Base-by-base conservation (phyloP, 768 basidiomycete genomes). In the Artomyces pyxidatus region DNA sequence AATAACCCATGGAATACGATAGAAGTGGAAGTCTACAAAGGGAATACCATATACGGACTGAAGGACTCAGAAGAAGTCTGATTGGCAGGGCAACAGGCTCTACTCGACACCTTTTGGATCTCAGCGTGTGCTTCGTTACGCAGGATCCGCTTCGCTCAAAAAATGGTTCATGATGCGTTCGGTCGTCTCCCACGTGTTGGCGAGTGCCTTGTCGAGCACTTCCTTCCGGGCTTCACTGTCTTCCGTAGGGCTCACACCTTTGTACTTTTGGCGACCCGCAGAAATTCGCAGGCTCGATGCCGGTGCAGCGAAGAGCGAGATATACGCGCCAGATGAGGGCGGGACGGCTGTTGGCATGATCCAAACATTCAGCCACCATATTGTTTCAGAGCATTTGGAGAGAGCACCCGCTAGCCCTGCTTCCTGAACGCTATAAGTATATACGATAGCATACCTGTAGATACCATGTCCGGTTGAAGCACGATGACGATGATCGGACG, bases 231-330 rank as follows among this genome's bases (percentile, higher is more conserved):
- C 28, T 25, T 6, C 37, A 23, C 29, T 6, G 32, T 19, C 16
- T 25, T 22, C 40, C 40, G 28, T 30, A 48, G 1, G 47, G 28
- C 16, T 40, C 47, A 14, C 41, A 8, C 48, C 41, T 19, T 42
- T 42, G 48, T 27, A 49, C 22, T 29, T 29, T 19, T 41, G 28
- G 22, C 17, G 40, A 9, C 25, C 30, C 10, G 25, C 48, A 3
- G 21, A 12, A 14, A 49, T 30, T 4, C 19, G 6, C 11, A 28
- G 16, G 23, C 40, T 42, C 21, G 30, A 22, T 22, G n/a, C n/a
- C n/a, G n/a, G n/a, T n/a, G 48, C 41, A n/a, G 41, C 39, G 40
- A 42, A 49, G 19, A 49, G 48, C 30, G 48, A 32, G 7, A 40
- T 48, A 17, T 28, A 35, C 10, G 47, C 14, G 17, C 47, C 47